A percentile compares a stretch with the other conserved stretches of the same genome.
Conservation (phyloP, 345 rosid species). For the Eucalyptus cloeziana region DNA sequence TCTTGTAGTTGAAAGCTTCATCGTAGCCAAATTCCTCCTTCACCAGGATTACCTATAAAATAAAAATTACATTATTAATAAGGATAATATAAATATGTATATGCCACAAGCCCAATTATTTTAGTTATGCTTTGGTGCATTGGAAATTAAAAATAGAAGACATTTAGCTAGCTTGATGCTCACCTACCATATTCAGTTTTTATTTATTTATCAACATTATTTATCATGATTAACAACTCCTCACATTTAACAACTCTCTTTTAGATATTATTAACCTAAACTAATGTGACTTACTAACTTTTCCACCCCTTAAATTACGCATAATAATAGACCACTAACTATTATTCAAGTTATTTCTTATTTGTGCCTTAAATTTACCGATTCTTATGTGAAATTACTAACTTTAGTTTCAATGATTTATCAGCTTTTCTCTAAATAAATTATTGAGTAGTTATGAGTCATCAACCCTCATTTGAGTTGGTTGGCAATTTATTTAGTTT, state of each 20-base stretch:
- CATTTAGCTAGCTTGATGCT: neutral
- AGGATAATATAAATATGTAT: no score
- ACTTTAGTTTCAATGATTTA: neutral
- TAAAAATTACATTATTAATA: no score
- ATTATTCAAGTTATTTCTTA: neutral
- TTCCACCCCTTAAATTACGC: neutral
- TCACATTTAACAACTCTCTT: neutral
- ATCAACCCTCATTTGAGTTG: neutral
- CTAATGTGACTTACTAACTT: neutral
- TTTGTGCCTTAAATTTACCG: neutral
- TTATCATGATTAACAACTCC: neutral
- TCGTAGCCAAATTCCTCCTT: conserved; percentile 40
- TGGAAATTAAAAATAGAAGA: neutral
- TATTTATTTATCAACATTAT: neutral
- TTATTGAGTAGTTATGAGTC: neutral
- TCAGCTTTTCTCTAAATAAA: neutral
- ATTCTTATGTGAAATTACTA: neutral
- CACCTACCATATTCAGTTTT: neutral
- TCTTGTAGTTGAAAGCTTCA: conserved; percentile 38
- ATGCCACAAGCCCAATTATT: neutral
- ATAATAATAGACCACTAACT: neutral
- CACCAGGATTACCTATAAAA: conserved; percentile 13
- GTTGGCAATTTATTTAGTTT: neutral
- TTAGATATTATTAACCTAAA: neutral
- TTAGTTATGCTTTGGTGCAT: neutral